Base-by-base conservation (phyloP, 331 rosid genomes). In the Spiraea crenata region DNA sequence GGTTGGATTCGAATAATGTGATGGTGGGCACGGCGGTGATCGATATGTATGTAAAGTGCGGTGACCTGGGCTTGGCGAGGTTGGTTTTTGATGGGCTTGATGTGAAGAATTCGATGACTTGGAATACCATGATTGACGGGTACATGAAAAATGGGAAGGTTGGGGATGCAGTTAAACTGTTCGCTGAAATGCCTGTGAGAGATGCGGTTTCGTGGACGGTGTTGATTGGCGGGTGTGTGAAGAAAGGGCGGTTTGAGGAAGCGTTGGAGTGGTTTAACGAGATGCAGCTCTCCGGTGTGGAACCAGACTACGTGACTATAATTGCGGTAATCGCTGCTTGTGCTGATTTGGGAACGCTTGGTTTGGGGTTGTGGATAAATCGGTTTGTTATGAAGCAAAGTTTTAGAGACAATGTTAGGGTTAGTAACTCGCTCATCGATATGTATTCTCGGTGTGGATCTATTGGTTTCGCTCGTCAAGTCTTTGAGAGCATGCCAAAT, bases 361-460 rank as follows among this genome's bases (percentile, higher is more conserved):
- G 87, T 63, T 77, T 87, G 19, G 97, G 97, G 3, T 76, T 91
- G 72, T 91, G 97, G 93, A 73, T 82, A 4, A 83, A 87, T 60
- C 73, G 85, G 49, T 80, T 85, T 41, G 80, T 87, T 57, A 77
- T 82, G 85, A 81, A 59, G 52, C 81, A 74, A 46, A 81, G 71
- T 35, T 79, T 79, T 9, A 66, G 49, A 73, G 76, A 77, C 59
- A 82, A 91, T 48, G 73, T 82, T 55, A 82, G 61, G 77, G 71
- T 91, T 40, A 72, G 55, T 15, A 91, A 87, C 67, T 81, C 97
- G 9, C 74, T 87, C 68, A 82, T 91, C 14, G 96, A 91, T 59
- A 80, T 91, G 96, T 91, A 91, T 82, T 82, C 91, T 9, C 74
- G 96, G 54, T 91, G 97, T 79, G 96, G 97, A 11, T 84, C 87